A percentile compares a stretch with the other conserved stretches of the same genome.
Conservation (phyloP, 495 filamentous ascomycete genomes). For the Penicillium roqueforti region DNA sequence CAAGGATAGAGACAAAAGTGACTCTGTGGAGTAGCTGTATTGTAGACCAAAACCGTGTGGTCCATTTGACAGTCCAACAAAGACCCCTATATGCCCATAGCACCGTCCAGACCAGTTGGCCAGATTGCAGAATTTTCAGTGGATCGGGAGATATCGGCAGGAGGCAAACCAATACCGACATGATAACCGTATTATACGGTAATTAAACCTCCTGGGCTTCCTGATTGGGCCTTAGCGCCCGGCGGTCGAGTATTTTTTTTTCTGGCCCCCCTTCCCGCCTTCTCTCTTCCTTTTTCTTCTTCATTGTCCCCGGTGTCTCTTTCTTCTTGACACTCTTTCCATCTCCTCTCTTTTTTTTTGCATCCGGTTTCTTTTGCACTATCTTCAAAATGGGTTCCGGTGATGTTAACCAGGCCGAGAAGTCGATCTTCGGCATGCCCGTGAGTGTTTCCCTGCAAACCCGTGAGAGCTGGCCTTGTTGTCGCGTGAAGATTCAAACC, state of each 20-base stretch:
- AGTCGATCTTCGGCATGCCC: constrained; percentile 88
- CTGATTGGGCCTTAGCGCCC: constrained; percentile 36
- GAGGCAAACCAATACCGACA: constrained; percentile 13
- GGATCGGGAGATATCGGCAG: constrained; percentile 47
- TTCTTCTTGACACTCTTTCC: constrained; percentile 37
- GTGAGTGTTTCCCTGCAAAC: constrained; percentile 32
- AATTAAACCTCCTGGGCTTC: constrained; percentile 11
- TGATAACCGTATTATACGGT: constrained; percentile 15
- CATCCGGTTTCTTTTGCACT: constrained; percentile 36
- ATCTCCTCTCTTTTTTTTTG: constrained; percentile 43
- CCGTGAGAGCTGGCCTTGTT: constrained; percentile 14
- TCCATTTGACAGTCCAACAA: background rate
- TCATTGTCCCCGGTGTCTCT: constrained; percentile 37
- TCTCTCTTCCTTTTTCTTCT: constrained; percentile 34
- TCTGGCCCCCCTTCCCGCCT: constrained; percentile 34
- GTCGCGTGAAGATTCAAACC: background rate
- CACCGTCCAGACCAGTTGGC: constrained; percentile 6
- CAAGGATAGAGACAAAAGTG: background rate
- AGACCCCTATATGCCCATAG: background rate
- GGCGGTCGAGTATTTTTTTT: constrained; percentile 41
- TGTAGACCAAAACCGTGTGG: background rate
- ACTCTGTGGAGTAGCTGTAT: background rate
- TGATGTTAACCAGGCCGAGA: constrained; percentile 55
- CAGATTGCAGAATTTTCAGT: constrained; percentile 24
- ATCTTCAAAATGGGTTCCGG: constrained; percentile 48